These are phyloP conservation scores for Plectosphaerella plurivora DNA, from an alignment of 2,329 filamentous ascomycete species.

Conservation along the genomic window DNA sequence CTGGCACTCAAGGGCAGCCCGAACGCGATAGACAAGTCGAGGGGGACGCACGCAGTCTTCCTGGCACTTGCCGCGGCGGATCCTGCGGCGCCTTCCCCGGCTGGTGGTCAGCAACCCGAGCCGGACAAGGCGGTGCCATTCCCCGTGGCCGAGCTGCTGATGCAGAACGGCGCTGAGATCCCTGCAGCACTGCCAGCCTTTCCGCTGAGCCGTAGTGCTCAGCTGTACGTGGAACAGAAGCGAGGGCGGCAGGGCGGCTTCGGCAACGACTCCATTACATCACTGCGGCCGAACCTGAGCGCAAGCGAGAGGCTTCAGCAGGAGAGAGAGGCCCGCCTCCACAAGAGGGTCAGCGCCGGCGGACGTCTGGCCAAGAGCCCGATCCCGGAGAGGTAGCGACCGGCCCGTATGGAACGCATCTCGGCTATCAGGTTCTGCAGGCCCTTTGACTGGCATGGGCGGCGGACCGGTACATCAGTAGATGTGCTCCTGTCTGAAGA, in stretches of 20 bases:
- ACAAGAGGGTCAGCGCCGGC: conserved; percentile 76
- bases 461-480: background rate
- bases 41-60: conserved; percentile 85
- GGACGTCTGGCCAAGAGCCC: conserved; percentile 64
- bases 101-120: conserved; percentile 32
- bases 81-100: conserved; percentile 67
- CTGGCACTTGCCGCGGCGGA: conserved; percentile 90
- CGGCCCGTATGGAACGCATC: conserved; percentile 15
- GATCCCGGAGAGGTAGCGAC: conserved; percentile 57
- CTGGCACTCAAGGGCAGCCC: conserved; percentile 82
- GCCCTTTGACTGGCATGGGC: conserved; percentile 5
- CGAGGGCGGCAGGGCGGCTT: conserved; percentile 42
- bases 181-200: conserved; percentile 73
- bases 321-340: conserved; percentile 65
- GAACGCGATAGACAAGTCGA: conserved; percentile 79
- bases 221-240: conserved; percentile 81
- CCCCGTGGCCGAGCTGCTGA: conserved; percentile 81
- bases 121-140: conserved; percentile 63
- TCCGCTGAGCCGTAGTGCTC: conserved; percentile 74
- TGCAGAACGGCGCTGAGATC: conserved; percentile 92
- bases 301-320: conserved; percentile 47
- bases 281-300: conserved; percentile 47
- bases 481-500: background rate
- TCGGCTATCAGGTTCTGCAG: conserved; percentile 6
- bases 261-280: conserved; percentile 55